A percentile compares a stretch with the other conserved stretches of the same genome.
phyloP scores from a whole-genome alignment of 2,329 filamentous ascomycete species.

The Trichoderma sp. region DNA sequence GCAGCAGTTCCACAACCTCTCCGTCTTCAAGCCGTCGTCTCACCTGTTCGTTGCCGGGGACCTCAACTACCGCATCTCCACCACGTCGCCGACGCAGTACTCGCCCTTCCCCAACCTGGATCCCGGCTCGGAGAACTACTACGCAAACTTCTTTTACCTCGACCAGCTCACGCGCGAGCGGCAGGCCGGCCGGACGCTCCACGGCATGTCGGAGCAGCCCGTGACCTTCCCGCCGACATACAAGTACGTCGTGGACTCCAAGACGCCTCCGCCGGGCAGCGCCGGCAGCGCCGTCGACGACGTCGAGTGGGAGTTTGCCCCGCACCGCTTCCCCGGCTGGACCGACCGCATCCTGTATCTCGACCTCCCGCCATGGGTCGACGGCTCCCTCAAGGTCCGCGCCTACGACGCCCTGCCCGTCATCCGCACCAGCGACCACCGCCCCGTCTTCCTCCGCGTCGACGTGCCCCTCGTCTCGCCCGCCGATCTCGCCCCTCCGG shows the following conservation, averaged over 20 bases:
- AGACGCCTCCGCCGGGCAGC: constrained; percentile 19
- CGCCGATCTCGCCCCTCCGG: constrained; percentile 36
- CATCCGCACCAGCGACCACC: constrained; percentile 81
- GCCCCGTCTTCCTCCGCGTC: constrained; percentile 72
- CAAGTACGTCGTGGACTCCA: constrained; percentile 63
- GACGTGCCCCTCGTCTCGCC: constrained; percentile 58
- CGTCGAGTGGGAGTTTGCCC: constrained; percentile 68
- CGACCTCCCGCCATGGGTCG: constrained; percentile 54
- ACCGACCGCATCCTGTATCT: constrained; percentile 86
- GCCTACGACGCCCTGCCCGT: constrained; percentile 75
- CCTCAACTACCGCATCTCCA: constrained; percentile 87
- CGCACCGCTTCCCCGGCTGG: constrained; percentile 86
- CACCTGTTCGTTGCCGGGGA: constrained; percentile 88
- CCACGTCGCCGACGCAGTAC: constrained; percentile 56
- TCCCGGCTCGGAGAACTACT: constrained; percentile 58
- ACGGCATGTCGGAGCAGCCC: constrained; percentile 70
- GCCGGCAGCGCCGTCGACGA: constrained; percentile 31
- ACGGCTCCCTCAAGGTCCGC: constrained; percentile 47
- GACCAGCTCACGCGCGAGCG: constrained; percentile 81
- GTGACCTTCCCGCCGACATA: constrained; percentile 89
- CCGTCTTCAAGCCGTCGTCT: constrained; percentile 70
- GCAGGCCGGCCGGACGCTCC: constrained; percentile 65
- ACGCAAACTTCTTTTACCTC: constrained; percentile 60
- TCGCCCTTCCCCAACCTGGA: constrained; percentile 62
- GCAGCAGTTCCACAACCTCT: constrained; percentile 51